These are phyloP conservation scores for Angomonas deanei DNA, from an alignment of 208 protist genomes.

Conservation along the genomic window DNA sequence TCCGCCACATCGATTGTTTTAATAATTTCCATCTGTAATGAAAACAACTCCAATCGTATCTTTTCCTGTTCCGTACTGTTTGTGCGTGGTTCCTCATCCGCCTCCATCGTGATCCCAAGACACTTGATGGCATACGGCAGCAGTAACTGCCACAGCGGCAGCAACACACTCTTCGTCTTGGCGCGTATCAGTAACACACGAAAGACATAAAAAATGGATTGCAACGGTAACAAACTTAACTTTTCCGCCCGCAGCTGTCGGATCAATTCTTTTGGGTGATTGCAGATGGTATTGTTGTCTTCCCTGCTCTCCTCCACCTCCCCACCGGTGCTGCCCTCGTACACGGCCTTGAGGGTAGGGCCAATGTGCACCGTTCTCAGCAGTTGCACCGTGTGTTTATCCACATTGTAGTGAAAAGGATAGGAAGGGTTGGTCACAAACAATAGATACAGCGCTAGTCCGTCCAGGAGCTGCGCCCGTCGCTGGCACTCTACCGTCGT, in stretches of 20 bases:
- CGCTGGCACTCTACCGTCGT: not conserved
- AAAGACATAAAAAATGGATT: slow-evolving; percentile 44
- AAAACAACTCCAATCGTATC: slow-evolving; percentile 22
- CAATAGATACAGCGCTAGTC: not conserved
- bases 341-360: slow-evolving; percentile 12
- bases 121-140: not conserved
- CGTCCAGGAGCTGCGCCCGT: not conserved
- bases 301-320: not conserved
- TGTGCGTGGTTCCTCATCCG: not conserved
- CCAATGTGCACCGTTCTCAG: not conserved
- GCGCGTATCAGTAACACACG: slow-evolving; percentile 36
- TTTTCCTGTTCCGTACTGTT: not conserved
- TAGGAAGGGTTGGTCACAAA: not conserved
- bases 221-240: slow-evolving; percentile 22
- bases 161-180: not conserved
- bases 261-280: slow-evolving; percentile 4
- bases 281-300: slow-evolving; percentile 18
- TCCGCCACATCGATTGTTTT: slow-evolving; percentile 53
- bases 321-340: slow-evolving; percentile 30
- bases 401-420: not conserved
- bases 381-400: not conserved
- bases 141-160: not conserved
- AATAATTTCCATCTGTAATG: slow-evolving; percentile 52
- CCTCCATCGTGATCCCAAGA: not conserved
- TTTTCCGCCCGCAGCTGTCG: slow-evolving; percentile 14